Evolutionary conservation across 83 land plant species (phyloP).

Genomic region (Diphasiastrum complanatum): DNA sequence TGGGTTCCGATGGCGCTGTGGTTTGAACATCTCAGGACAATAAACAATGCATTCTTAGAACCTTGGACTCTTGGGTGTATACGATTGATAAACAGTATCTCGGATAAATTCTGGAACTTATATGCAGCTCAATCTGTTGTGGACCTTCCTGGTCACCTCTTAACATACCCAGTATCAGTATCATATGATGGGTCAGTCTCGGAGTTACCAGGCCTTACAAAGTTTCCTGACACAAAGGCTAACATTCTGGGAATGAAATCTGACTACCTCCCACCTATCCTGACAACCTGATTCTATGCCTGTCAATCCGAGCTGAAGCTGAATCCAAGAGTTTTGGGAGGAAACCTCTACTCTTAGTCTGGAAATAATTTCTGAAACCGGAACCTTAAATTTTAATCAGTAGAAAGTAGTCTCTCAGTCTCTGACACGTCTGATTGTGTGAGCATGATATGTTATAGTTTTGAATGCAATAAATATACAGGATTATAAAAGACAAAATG

Average conservation of each 20-base stretch:
- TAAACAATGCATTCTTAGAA: neutral
- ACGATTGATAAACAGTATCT: slow-evolving; percentile 1
- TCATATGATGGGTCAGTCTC: neutral
- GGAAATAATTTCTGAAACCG: no score
- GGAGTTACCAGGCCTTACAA: slow-evolving; percentile 9
- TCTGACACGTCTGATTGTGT: no score
- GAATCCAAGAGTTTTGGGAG: no score
- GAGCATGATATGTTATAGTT: no score
- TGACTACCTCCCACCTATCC: slow-evolving; percentile 5
- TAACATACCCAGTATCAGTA: slow-evolving; percentile 1
- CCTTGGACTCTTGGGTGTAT: slow-evolving; percentile 7
- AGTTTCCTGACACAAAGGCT: slow-evolving; percentile 12
- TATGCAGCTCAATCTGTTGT: neutral
- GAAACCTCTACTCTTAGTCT: no score
- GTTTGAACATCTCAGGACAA: slow-evolving; percentile 4
- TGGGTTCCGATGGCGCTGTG: slow-evolving; percentile 13
- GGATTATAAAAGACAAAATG: no score
- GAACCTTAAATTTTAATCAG: no score
- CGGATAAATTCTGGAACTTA: neutral
- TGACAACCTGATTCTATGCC: slow-evolving; percentile 26
- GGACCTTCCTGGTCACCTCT: slow-evolving; percentile 25
- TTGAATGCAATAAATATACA: no score
- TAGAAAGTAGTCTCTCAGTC: no score
- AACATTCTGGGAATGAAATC: slow-evolving; percentile 11
- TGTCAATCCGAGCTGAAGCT: slow-evolving; percentile 1